Base-by-base conservation (phyloP, 2,329 filamentous ascomycete species). In the Penicillium sp. region DNA sequence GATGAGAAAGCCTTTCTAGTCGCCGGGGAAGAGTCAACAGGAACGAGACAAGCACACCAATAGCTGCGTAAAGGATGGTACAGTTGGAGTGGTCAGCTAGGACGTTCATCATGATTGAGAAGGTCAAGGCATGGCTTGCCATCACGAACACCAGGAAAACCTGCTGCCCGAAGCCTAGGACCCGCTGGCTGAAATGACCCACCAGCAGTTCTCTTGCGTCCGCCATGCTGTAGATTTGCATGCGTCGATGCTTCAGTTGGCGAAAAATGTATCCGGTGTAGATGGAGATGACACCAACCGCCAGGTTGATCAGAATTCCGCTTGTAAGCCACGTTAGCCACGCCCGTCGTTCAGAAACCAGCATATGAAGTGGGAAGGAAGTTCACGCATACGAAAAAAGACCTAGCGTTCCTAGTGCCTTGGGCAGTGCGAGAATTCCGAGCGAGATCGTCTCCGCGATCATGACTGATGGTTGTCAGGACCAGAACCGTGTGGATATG, bases 101-200 rank as follows among this genome's bases (percentile, higher is more conserved):
- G 43, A 74, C 77, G 48, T 79, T 79, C 60, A 84, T 76, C 57
- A 81, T 81, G 53, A 85, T 81, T 16, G 75, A 75, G 46, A 83
- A 84, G 0, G 80, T 83, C 42, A 86, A 65, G 41, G 83, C 71
- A 62, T 87, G 84, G 11, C 80, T 83, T 20, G 75, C 81, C 60
- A 83, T 79, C 44, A 83, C 75, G 65, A 86, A 83, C 42, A 82
- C 64, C 31, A 86, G 68, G 59, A 84, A 78, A 10, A 84, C 59
- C 4, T 75, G 63, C 50, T 83, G 81, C 47, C 77, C 79, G 42
- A 69, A 62, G 17, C 78, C 80, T 19, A 83, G 68, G 18, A 85
- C 47, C 55, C 80, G 76, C 47, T 78, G 75, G 2, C 79, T 80
- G 17, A 76, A 62, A 7, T 63, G 66, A 14, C 83, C 83, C 44